Base-by-base conservation (phyloP, 2,329 filamentous ascomycete genomes). In the Botrytis medusae region DNA sequence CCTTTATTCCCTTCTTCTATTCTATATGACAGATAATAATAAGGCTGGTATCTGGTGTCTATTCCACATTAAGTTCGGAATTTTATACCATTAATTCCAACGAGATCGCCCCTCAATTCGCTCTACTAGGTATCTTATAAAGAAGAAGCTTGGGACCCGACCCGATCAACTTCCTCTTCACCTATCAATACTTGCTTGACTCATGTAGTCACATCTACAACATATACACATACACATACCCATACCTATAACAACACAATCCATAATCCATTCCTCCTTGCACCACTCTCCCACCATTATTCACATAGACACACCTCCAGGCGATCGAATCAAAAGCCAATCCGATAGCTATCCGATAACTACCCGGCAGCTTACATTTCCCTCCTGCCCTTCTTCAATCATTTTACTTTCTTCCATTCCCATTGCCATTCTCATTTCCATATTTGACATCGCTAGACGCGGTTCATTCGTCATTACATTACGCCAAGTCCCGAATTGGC, bases 391-490 rank as follows among this genome's bases (percentile, higher is more conserved):
- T 60, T 37, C 18, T 22, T 37, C 32, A 37, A 60, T 59, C 29
- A 61, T n/a, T n/a, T n/a, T n/a, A n/a, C n/a, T n/a, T n/a, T n/a
- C n/a, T n/a, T n/a, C n/a, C n/a, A n/a, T n/a, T n/a, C n/a, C n/a
- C n/a, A n/a, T n/a, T n/a, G n/a, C n/a, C n/a, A n/a, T n/a, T n/a
- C n/a, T n/a, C n/a, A 18, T 40, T 61, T 60, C 37, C 34, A 40
- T 12, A 37, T 54, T 67, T 54, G 46, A 67, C 46, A 67, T 67
- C 64, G 64, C 64, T 67, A 67, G 32, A 40, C 32, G 64, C 64
- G 64, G 22, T 54, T 51, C 46, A 46, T 64, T 46, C 61, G 61
- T 64, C 61, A 64, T 64, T 46, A n/a, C 32, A 40, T 40, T 67
- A 29, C 46, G 64, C 46, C 64, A 54, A 51, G 64, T 54, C 34